Evolutionary conservation across 306 rosid genomes (phyloP).

Genomic region (Vigna trinervia): DNA sequence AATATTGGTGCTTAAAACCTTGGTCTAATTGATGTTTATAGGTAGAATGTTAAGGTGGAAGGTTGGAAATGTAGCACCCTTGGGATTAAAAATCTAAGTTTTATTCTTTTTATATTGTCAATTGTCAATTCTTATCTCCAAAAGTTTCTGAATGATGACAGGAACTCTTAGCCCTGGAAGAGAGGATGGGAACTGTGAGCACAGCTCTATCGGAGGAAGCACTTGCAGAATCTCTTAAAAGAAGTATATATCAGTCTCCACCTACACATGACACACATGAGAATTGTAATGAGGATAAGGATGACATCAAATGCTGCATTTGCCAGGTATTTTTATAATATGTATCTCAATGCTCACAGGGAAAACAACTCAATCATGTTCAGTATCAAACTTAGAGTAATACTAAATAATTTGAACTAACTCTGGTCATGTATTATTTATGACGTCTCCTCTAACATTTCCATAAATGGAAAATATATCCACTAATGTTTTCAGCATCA

Average conservation of each 20-base stretch:
- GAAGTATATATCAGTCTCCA: constrained; percentile 56
- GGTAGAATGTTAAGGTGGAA: constrained; percentile 8
- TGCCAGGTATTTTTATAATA: constrained; percentile 69
- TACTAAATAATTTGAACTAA: too few relatives aligned
- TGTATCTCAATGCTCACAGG: constrained; percentile 5
- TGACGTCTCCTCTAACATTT: background rate
- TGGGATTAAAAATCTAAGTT: background rate
- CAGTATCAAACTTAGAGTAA: too few relatives aligned
- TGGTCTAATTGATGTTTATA: background rate
- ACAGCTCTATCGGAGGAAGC: constrained; percentile 80
- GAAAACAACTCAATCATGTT: background rate
- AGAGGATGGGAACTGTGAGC: constrained; percentile 90
- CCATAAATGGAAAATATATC: background rate
- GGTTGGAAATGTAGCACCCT: background rate
- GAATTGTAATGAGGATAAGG: constrained; percentile 46
- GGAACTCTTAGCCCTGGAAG: constrained; percentile 93
- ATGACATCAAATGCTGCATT: constrained; percentile 77
- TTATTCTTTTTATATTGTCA: background rate
- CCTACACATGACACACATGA: constrained; percentile 47
- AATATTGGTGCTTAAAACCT: constrained; percentile 13
- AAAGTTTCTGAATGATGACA: constrained; percentile 41
- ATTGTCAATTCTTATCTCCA: constrained; percentile 13
- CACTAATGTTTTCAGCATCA: background rate
- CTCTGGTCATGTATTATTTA: too few relatives aligned
- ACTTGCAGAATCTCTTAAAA: constrained; percentile 65